Evolutionary conservation across 371 early-diverging fungal species (phyloP).

Genomic region (Rhizopus delemar): DNA sequence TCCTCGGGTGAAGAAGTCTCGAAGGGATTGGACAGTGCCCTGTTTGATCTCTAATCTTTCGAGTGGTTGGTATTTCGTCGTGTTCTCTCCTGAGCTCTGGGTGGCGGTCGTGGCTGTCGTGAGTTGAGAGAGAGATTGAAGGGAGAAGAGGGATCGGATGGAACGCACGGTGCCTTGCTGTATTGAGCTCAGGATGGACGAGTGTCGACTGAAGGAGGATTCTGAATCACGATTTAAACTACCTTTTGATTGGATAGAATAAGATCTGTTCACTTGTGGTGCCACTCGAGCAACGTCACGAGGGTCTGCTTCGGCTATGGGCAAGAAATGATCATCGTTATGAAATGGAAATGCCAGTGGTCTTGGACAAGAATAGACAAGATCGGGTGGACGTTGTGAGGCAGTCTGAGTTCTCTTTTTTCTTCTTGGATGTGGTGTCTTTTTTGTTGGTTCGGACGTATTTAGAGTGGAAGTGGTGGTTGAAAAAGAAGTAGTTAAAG

Average conservation of each 20-base stretch:
- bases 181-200: slow-evolving; percentile 37
- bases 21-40: slow-evolving; percentile 42
- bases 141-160: slow-evolving; percentile 41
- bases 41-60: slow-evolving; percentile 31
- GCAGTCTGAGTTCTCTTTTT: slow-evolving; percentile 30
- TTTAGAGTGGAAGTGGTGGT: neutral
- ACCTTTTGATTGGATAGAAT: slow-evolving; percentile 21
- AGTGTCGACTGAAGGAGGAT: slow-evolving; percentile 26
- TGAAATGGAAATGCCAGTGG: slow-evolving; percentile 57
- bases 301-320: slow-evolving; percentile 55
- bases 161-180: slow-evolving; percentile 50
- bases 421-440: slow-evolving; percentile 5
- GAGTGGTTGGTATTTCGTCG: slow-evolving; percentile 1
- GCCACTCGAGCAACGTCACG: slow-evolving; percentile 48
- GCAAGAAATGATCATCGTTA: slow-evolving; percentile 55
- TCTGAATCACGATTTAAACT: slow-evolving; percentile 19
- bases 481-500: neutral
- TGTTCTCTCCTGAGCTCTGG: neutral
- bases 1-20: slow-evolving; percentile 31
- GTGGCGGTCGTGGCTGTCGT: slow-evolving; percentile 11
- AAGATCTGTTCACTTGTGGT: slow-evolving; percentile 23
- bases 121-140: slow-evolving; percentile 17
- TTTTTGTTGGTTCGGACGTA: neutral
- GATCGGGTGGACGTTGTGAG: slow-evolving; percentile 39
- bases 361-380: slow-evolving; percentile 52